Evolutionary conservation across 176 grass and related monocot genomes (phyloP).

Genomic region (Leersia perrieri): DNA sequence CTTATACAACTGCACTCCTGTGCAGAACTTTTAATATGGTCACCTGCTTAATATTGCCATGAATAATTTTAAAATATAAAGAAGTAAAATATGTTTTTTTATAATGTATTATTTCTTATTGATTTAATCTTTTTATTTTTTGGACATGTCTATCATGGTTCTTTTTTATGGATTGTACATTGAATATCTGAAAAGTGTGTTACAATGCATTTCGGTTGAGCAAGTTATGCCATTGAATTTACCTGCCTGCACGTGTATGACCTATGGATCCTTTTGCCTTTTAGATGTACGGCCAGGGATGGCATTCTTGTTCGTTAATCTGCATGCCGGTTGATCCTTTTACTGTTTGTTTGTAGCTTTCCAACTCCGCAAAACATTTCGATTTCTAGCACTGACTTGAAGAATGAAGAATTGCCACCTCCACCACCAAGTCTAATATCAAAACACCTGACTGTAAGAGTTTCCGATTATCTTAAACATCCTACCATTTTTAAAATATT

Average conservation of each 20-base stretch:
- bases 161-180: neutral
- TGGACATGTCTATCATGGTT: neutral
- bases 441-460: slow-evolving; percentile 36
- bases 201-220: neutral
- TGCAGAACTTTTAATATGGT: neutral
- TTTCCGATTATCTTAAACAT: neutral
- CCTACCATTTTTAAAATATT: neutral
- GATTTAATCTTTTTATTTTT: neutral
- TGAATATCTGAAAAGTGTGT: neutral
- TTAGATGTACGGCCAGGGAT: neutral
- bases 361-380: neutral
- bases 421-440: slow-evolving; percentile 46
- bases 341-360: slow-evolving; percentile 17
- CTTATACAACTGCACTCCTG: neutral
- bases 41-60: neutral
- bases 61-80: neutral
- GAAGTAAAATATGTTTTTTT: neutral
- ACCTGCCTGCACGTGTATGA: neutral
- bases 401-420: slow-evolving; percentile 47
- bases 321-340: neutral
- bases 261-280: neutral
- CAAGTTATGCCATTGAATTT: neutral
- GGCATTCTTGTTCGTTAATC: neutral
- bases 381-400: neutral
- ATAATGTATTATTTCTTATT: neutral